These are phyloP conservation scores for Colletotrichum sp. DNA, from an alignment of 2,329 filamentous ascomycete genomes.

Conservation along the genomic window DNA sequence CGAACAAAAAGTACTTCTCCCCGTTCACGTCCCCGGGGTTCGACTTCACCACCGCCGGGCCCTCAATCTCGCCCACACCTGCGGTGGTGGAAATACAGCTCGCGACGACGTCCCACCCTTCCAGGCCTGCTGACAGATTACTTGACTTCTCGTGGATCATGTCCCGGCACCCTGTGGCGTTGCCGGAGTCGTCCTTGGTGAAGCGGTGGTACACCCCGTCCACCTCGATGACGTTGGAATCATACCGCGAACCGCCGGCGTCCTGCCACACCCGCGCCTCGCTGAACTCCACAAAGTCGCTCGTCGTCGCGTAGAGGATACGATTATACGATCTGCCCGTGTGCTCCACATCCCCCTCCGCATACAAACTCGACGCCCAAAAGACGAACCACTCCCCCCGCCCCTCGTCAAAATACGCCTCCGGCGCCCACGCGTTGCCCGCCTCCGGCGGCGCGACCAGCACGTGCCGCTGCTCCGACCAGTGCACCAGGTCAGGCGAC, in stretches of 20 bases:
- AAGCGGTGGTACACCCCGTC: background rate
- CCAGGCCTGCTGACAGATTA: background rate
- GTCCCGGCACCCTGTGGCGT: background rate
- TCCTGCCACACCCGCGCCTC: background rate
- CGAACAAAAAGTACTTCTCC: background rate
- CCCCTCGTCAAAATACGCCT: background rate
- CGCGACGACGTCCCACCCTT: background rate
- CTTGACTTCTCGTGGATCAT: background rate
- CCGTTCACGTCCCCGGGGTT: background rate
- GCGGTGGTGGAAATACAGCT: background rate
- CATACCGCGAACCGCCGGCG: background rate
- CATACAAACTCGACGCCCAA: background rate
- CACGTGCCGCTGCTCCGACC: background rate
- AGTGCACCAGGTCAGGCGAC: background rate
- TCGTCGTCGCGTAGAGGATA: background rate
- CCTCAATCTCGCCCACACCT: background rate
- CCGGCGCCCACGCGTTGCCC: background rate
- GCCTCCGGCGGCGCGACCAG: background rate
- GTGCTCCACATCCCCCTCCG: background rate
- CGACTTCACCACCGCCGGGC: background rate
- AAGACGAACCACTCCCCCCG: fast-evolving
- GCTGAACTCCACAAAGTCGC: background rate
- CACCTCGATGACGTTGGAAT: background rate
- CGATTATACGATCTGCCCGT: background rate
- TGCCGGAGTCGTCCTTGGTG: background rate